These are phyloP conservation scores for Aegilops bicornis DNA, from an alignment of 176 grass and related monocot genomes.

Conservation along the genomic window DNA sequence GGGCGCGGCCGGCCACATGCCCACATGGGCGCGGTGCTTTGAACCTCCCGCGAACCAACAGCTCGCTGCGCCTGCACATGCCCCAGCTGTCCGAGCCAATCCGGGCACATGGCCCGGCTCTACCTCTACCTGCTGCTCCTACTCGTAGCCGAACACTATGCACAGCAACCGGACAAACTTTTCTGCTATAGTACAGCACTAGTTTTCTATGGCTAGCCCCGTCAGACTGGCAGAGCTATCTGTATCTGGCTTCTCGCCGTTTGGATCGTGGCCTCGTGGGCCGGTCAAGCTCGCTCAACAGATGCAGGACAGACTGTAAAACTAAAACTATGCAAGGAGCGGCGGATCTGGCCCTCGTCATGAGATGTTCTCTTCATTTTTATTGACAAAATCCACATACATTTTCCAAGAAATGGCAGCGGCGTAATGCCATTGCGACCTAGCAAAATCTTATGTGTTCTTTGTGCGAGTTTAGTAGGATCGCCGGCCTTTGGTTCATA, in stretches of 20 bases:
- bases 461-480: neutral
- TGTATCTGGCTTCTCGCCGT: neutral
- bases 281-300: constrained; percentile 13
- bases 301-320: constrained; percentile 6
- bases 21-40: neutral
- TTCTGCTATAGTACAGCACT: neutral
- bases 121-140: neutral
- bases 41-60: neutral
- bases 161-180: neutral
- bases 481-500: neutral
- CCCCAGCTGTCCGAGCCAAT: constrained; percentile 20
- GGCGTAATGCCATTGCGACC: neutral
- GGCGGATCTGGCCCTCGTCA: neutral
- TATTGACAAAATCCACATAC: neutral
- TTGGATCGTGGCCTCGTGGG: neutral
- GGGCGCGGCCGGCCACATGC: constrained; percentile 25
- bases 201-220: constrained; percentile 2
- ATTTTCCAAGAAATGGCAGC: neutral
- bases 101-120: constrained; percentile 1
- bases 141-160: neutral
- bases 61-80: neutral
- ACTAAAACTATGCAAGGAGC: neutral
- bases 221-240: neutral
- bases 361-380: neutral
- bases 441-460: neutral